These are phyloP conservation scores for Aquilaria yunnanensis DNA, from an alignment of 345 rosid genomes.

Conservation along the genomic window DNA sequence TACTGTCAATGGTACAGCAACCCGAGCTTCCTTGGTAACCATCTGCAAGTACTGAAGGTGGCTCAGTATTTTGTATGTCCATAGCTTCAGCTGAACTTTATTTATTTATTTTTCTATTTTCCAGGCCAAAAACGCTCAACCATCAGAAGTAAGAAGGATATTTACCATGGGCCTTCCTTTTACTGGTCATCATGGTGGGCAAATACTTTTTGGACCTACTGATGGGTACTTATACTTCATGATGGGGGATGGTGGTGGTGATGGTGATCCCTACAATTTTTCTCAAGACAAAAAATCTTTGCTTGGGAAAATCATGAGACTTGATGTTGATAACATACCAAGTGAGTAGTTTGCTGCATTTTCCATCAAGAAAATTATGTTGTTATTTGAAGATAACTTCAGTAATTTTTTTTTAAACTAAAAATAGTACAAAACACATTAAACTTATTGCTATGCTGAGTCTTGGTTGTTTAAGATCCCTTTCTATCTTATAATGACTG, in stretches of 20 bases:
- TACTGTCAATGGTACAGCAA: slow-evolving; percentile 49
- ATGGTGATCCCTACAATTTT: slow-evolving; percentile 79
- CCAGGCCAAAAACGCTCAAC: slow-evolving; percentile 70
- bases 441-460: too few species aligned
- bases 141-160: slow-evolving; percentile 83
- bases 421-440: too few species aligned
- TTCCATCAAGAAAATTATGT: background rate
- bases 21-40: slow-evolving; percentile 50
- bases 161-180: slow-evolving; percentile 94
- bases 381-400: too few species aligned
- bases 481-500: too few species aligned
- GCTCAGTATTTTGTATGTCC: too few species aligned
- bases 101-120: slow-evolving; percentile 12
- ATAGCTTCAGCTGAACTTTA: background rate
- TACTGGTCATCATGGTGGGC: slow-evolving; percentile 80
- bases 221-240: slow-evolving; percentile 88
- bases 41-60: background rate
- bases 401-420: too few species aligned
- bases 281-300: slow-evolving; percentile 91
- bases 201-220: slow-evolving; percentile 85
- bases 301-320: slow-evolving; percentile 92
- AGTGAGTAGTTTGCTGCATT: slow-evolving; percentile 37
- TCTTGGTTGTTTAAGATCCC: too few species aligned
- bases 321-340: slow-evolving; percentile 77
- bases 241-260: slow-evolving; percentile 92